Evolutionary conservation across 805 yeast genomes (phyloP).

Genomic region (Babjeviella inositovora): DNA sequence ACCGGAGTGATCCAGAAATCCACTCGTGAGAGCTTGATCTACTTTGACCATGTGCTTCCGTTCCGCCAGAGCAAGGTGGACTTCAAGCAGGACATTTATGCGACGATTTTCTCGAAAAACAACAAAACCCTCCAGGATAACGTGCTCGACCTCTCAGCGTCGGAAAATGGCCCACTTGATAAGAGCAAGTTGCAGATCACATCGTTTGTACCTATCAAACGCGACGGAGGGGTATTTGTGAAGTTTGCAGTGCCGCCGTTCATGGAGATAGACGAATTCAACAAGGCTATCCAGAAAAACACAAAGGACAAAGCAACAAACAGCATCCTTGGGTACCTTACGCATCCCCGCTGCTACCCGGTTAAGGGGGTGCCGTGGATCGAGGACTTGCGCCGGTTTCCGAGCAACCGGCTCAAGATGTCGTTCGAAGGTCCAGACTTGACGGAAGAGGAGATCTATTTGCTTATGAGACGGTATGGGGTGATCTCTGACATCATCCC

Average conservation of each 20-base stretch:
- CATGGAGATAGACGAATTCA: conserved; percentile 31
- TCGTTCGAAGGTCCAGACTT: conserved; percentile 64
- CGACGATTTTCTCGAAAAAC: conserved; percentile 18
- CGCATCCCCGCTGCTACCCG: conserved; percentile 40
- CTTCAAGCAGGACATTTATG: conserved; percentile 22
- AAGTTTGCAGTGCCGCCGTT: conserved; percentile 47
- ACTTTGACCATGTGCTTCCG: conserved; percentile 40
- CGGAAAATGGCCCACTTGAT: conserved; percentile 15
- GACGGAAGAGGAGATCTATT: conserved; percentile 68
- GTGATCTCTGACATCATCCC: conserved; percentile 60
- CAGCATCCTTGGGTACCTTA: conserved; percentile 20
- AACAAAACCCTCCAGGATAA: conserved; percentile 12
- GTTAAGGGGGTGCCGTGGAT: conserved; percentile 95
- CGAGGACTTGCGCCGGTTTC: conserved; percentile 75
- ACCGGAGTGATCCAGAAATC: conserved; percentile 41
- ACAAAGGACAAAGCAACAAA: conserved; percentile 17
- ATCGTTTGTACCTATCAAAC: conserved; percentile 48
- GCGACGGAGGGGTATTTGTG: conserved; percentile 94
- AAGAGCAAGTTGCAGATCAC: conserved; percentile 23
- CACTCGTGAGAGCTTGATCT: conserved; percentile 31
- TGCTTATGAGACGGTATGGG: conserved; percentile 79
- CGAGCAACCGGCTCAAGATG: conserved; percentile 46
- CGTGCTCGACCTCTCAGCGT: conserved; percentile 17
- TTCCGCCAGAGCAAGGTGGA: conserved; percentile 22
- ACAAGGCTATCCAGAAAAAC: conserved; percentile 30